Percentiles rank a stretch among this genome's conserved stretches.
Conservation (phyloP, 2,329 filamentous ascomycete genomes). For the Aspergillus aculeatus region DNA sequence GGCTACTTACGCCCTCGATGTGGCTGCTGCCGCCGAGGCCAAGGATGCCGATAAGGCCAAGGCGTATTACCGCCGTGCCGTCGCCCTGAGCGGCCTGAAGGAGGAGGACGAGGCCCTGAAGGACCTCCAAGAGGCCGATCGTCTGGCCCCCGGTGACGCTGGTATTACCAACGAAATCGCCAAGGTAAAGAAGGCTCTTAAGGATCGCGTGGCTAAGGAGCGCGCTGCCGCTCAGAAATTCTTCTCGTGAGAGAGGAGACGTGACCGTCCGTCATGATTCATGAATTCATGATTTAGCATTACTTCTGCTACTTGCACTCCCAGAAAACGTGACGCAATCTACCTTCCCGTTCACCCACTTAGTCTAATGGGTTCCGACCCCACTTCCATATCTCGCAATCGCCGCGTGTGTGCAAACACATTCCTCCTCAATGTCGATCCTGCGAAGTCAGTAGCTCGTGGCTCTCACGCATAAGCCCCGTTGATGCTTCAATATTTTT, state of each 20-base stretch:
- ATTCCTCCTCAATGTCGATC: neutral
- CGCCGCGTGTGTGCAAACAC: neutral
- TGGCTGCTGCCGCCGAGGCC: conserved; percentile 58
- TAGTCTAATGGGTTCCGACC: neutral
- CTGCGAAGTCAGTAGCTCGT: neutral
- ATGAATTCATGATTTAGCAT: conserved; percentile 30
- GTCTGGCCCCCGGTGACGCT: conserved; percentile 71
- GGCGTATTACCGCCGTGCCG: conserved; percentile 78
- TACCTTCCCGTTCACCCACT: neutral
- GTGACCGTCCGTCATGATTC: conserved; percentile 25
- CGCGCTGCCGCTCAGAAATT: conserved; percentile 92
- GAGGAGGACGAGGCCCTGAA: conserved; percentile 79
- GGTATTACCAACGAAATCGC: conserved; percentile 73
- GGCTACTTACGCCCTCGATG: conserved; percentile 70
- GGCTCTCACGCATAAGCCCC: neutral
- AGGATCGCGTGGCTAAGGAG: conserved; percentile 77
- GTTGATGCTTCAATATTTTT: neutral
- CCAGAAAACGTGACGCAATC: neutral
- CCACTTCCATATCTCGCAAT: neutral
- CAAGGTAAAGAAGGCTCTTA: conserved; percentile 72
- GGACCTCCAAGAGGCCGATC: conserved; percentile 73
- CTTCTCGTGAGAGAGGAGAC: conserved; percentile 56
- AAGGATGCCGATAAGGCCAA: conserved; percentile 80
- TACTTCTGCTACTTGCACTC: neutral
- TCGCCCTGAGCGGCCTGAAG: conserved; percentile 73